These are phyloP conservation scores for Periconia sp. DNA, from an alignment of 2,329 filamentous ascomycete species.

Conservation along the genomic window DNA sequence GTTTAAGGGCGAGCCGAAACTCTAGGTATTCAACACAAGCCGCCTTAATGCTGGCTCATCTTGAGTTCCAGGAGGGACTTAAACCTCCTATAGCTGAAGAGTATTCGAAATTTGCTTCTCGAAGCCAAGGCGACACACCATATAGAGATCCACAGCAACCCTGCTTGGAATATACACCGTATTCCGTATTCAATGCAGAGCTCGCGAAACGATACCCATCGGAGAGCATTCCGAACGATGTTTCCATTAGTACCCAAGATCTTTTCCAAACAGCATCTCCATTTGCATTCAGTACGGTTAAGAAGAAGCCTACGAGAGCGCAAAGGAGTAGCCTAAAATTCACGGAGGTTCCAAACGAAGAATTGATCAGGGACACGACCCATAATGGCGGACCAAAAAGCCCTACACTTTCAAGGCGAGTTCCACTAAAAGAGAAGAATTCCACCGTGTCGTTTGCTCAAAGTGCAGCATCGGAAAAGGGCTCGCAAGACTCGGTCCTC, in stretches of 20 bases:
- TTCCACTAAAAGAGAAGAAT: slow-evolving; percentile 38
- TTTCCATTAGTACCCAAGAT: slow-evolving; percentile 51
- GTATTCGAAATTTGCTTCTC: slow-evolving; percentile 24
- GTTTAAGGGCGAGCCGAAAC: slow-evolving; percentile 17
- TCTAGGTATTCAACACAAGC: slow-evolving; percentile 45
- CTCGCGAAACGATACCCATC: slow-evolving; percentile 22
- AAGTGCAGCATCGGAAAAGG: slow-evolving; percentile 27
- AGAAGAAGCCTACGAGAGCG: slow-evolving; percentile 39
- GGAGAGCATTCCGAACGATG: slow-evolving; percentile 17
- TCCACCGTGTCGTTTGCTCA: slow-evolving; percentile 16
- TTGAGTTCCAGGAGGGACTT: slow-evolving; percentile 39
- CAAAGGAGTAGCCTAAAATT: slow-evolving; percentile 30
- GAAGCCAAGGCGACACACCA: slow-evolving; percentile 22
- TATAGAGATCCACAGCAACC: slow-evolving; percentile 14
- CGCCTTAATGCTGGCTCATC: slow-evolving; percentile 40
- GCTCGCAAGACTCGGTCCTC: slow-evolving; percentile 21
- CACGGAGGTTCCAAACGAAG: slow-evolving; percentile 22
- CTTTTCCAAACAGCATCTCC: slow-evolving; percentile 50
- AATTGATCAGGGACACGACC: no score
- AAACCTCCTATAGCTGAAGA: slow-evolving; percentile 22
- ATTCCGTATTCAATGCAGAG: slow-evolving; percentile 32
- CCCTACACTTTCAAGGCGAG: slow-evolving; percentile 28
- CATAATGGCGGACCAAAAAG: slow-evolving; percentile 19
- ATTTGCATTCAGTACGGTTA: slow-evolving; percentile 49
- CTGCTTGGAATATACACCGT: slow-evolving; percentile 36